A percentile compares a stretch with the other conserved stretches of the same genome.
phyloP scores from a whole-genome alignment of 495 filamentous ascomycete species.

The Tuber aestivum region DNA sequence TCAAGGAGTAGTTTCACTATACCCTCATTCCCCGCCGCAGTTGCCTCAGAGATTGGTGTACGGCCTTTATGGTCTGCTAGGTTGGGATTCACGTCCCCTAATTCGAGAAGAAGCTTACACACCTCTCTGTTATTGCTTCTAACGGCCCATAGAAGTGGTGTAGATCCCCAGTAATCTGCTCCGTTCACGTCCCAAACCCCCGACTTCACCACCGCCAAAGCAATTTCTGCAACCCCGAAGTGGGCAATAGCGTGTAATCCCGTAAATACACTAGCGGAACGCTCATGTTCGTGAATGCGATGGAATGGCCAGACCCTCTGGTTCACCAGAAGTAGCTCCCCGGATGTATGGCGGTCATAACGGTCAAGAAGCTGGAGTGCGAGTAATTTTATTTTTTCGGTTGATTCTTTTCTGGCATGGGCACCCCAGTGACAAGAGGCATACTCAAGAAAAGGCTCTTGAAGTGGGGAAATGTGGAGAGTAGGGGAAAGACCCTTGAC shows the following conservation, averaged over 20 bases:
- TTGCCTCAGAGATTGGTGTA: slow-evolving; percentile 44
- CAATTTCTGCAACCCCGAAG: background rate
- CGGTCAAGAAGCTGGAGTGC: background rate
- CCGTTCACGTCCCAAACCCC: background rate
- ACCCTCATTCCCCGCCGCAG: slow-evolving; percentile 31
- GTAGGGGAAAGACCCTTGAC: background rate
- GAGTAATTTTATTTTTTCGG: background rate
- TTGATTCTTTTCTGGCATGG: background rate
- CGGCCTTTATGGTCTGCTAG: background rate
- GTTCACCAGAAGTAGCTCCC: background rate
- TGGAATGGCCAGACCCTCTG: no score
- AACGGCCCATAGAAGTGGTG: background rate
- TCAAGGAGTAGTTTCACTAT: slow-evolving; percentile 6
- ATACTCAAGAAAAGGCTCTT: background rate
- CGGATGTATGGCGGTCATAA: background rate
- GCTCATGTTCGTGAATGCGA: no score
- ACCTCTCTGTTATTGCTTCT: background rate
- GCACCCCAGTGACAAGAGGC: background rate
- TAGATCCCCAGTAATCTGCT: background rate
- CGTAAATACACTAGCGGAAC: background rate
- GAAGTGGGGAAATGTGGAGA: accelerated
- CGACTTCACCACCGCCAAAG: background rate
- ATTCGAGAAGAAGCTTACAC: background rate
- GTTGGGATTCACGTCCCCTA: background rate
- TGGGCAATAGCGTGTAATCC: background rate